These are phyloP conservation scores for Candida easanensis DNA, from an alignment of 805 yeast species.

Conservation along the genomic window DNA sequence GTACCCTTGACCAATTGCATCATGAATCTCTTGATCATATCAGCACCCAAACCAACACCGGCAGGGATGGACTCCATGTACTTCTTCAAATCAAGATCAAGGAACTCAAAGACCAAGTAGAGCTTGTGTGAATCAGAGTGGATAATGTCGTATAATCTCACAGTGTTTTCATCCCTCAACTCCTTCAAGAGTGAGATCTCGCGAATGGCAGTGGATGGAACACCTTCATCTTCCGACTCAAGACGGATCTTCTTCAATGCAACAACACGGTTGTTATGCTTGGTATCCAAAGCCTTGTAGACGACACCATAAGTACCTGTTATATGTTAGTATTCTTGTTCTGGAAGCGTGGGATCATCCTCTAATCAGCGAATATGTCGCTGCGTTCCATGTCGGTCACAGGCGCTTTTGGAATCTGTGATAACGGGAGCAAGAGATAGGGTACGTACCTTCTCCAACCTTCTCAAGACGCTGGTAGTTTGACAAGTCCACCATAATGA, in stretches of 20 bases:
- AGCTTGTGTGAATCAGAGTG: conserved; percentile 92
- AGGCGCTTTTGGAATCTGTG: not conserved
- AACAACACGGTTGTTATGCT: conserved; percentile 88
- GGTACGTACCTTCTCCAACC: conserved; percentile 84
- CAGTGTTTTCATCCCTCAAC: conserved; percentile 89
- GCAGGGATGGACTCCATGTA: conserved; percentile 95
- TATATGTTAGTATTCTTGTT: conserved; percentile 25
- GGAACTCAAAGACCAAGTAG: conserved; percentile 87
- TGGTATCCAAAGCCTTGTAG: conserved; percentile 88
- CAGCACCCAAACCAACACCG: conserved; percentile 85
- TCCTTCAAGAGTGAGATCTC: conserved; percentile 94
- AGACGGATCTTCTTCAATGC: conserved; percentile 93
- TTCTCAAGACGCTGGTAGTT: conserved; percentile 94
- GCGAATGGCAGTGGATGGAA: conserved; percentile 96
- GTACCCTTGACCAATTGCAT: conserved; percentile 89
- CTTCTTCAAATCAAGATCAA: conserved; percentile 92
- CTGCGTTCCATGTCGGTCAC: not conserved
- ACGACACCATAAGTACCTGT: conserved; percentile 91
- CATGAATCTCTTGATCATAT: conserved; percentile 89
- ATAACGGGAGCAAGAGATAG: not conserved
- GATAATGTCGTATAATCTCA: conserved; percentile 86
- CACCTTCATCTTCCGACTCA: conserved; percentile 97
- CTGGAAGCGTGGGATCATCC: not conserved
- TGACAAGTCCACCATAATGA: conserved; percentile 55
- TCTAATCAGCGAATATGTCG: not conserved